Evolutionary conservation across 345 rosid species (phyloP).

Genomic region (Heritiera fomes): DNA sequence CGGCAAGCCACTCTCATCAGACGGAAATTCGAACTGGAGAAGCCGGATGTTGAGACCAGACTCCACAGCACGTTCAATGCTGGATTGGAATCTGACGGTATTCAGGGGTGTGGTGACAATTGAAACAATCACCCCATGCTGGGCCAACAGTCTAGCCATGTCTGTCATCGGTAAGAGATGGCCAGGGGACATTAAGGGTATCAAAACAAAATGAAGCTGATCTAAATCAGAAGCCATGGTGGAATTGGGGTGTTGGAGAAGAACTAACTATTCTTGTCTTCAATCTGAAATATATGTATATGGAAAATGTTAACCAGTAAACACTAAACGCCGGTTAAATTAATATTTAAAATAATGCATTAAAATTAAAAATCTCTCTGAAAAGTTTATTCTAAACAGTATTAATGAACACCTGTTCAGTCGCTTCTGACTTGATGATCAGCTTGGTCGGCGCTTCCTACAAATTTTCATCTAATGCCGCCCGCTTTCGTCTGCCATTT

Average conservation of each 20-base stretch:
- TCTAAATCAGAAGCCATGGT: slow-evolving; percentile 23
- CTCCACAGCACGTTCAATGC: slow-evolving; percentile 21
- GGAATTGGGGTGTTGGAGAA: not conserved
- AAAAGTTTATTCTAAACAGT: no score
- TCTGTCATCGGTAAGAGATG: slow-evolving; percentile 54
- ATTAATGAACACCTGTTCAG: no score
- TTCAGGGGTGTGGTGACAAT: slow-evolving; percentile 41
- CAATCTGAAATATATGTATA: not conserved
- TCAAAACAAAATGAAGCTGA: slow-evolving; percentile 42
- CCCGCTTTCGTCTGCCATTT: no score
- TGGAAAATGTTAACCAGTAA: no score
- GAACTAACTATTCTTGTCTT: not conserved
- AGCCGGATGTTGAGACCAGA: slow-evolving; percentile 34
- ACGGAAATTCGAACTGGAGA: slow-evolving; percentile 38
- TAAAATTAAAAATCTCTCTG: no score
- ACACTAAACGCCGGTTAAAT: no score
- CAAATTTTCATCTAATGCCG: no score
- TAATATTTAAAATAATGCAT: no score
- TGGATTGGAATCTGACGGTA: slow-evolving; percentile 27
- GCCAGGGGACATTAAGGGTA: slow-evolving; percentile 54
- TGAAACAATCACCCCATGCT: slow-evolving; percentile 37
- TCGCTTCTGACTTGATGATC: no score
- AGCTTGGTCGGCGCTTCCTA: not conserved
- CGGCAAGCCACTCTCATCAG: slow-evolving; percentile 40
- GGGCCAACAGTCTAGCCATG: slow-evolving; percentile 45